Evolutionary conservation across 257 asterid species (phyloP).

Genomic region (Rauvolfia tetraphylla): DNA sequence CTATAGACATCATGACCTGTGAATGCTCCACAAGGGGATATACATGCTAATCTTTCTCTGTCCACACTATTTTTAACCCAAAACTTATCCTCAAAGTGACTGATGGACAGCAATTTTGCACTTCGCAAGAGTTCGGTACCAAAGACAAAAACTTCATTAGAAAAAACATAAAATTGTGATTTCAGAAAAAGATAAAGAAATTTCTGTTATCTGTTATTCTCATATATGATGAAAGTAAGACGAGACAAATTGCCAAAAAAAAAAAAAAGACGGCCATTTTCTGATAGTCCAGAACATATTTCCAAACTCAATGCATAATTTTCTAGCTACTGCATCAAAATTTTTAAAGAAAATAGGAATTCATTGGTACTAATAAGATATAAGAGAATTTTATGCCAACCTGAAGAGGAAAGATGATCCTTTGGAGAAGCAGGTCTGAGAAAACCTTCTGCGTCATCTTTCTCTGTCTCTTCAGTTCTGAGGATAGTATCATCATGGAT

Average conservation of each 20-base stretch:
- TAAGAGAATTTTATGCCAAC: constrained; percentile 23
- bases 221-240: background rate
- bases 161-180: background rate
- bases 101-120: background rate
- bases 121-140: background rate
- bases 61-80: background rate
- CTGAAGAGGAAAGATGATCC: constrained; percentile 36
- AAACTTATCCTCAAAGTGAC: background rate
- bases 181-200: background rate
- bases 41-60: background rate
- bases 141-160: background rate
- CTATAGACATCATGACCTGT: no score
- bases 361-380: background rate
- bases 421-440: constrained; percentile 25
- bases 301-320: background rate
- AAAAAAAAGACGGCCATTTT: background rate
- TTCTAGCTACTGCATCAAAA: background rate
- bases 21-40: background rate
- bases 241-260: background rate
- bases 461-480: constrained; percentile 26
- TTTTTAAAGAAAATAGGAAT: background rate
- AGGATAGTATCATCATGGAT: constrained; percentile 27
- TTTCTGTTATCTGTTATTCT: background rate
- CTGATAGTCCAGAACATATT: background rate
- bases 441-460: constrained; percentile 27